Evolutionary conservation across 2,329 filamentous ascomycete genomes (phyloP).

Genomic region (Colletotrichum liaoningense): DNA sequence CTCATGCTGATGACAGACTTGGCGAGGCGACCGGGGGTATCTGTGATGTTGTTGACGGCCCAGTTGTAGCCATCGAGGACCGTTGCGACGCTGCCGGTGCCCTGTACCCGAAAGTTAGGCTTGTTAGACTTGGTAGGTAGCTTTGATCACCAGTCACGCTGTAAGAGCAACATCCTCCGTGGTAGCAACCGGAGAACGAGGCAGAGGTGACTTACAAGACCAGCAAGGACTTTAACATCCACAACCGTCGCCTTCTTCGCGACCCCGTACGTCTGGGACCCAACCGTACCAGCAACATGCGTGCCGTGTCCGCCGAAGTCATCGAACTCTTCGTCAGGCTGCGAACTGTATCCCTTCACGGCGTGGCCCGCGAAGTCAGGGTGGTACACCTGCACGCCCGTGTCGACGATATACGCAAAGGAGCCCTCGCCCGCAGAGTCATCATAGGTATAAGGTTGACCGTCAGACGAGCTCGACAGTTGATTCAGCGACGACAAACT

Average conservation of each 20-base stretch:
- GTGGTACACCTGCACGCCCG: conserved; percentile 46
- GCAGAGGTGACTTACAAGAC: conserved; percentile 28
- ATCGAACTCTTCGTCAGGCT: conserved; percentile 42
- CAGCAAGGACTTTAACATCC: conserved; percentile 56
- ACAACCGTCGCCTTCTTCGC: conserved; percentile 57
- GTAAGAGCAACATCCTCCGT: too few relatives aligned
- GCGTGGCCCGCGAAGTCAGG: conserved; percentile 48
- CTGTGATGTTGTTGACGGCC: conserved; percentile 48
- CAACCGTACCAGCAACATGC: conserved; percentile 51
- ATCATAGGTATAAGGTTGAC: too few relatives aligned
- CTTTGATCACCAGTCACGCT: not conserved
- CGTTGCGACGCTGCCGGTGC: conserved; percentile 25
- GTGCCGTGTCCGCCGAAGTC: conserved; percentile 57
- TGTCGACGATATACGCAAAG: conserved; percentile 55
- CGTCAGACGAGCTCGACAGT: too few relatives aligned
- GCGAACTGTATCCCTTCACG: conserved; percentile 37
- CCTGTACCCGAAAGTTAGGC: conserved; percentile 36
- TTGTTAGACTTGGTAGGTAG: conserved; percentile 10
- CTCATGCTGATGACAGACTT: conserved; percentile 59
- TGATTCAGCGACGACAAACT: too few relatives aligned
- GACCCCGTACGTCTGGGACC: conserved; percentile 50
- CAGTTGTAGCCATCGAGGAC: conserved; percentile 49
- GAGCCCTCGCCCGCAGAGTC: conserved; percentile 43
- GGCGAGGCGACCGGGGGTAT: conserved; percentile 39
- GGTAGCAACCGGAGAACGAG: too few relatives aligned